Evolutionary conservation across 345 rosid genomes (phyloP).

Genomic region (Eucalyptus fibrosa): DNA sequence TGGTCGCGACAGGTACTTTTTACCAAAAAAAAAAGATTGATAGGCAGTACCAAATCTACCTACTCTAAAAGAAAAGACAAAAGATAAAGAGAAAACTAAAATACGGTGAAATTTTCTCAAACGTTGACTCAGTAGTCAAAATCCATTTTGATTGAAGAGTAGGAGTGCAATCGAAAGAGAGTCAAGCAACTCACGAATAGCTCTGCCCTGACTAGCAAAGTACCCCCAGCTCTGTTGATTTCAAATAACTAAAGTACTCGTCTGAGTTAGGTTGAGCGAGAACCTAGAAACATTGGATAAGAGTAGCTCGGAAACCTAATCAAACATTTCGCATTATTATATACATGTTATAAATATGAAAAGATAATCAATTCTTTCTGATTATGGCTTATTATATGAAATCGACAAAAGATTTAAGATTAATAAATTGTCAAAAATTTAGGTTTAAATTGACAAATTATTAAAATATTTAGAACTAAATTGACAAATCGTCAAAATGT

Average conservation of each 20-base stretch:
- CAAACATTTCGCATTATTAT: neutral
- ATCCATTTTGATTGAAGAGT: neutral
- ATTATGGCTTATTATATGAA: neutral
- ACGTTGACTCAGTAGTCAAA: fast-evolving
- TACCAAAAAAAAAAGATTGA: neutral
- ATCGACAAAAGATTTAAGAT: fast-evolving
- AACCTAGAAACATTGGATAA: neutral
- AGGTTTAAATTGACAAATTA: neutral
- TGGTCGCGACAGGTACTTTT: too few relatives aligned
- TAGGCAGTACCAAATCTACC: neutral
- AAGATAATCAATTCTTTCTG: neutral
- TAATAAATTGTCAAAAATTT: neutral
- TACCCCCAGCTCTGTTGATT: neutral
- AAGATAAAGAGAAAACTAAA: too few relatives aligned
- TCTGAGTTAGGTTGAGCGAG: fast-evolving
- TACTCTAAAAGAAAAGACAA: neutral
- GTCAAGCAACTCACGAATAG: neutral
- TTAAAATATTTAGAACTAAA: neutral
- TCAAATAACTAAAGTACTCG: neutral
- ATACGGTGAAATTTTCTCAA: neutral
- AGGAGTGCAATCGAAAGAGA: neutral
- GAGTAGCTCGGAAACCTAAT: neutral
- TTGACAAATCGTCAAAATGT: fast-evolving
- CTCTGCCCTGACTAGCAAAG: neutral
- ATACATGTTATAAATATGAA: neutral